Evolutionary conservation across 495 filamentous ascomycete species (phyloP).

Genomic region (Letharia lupina): DNA sequence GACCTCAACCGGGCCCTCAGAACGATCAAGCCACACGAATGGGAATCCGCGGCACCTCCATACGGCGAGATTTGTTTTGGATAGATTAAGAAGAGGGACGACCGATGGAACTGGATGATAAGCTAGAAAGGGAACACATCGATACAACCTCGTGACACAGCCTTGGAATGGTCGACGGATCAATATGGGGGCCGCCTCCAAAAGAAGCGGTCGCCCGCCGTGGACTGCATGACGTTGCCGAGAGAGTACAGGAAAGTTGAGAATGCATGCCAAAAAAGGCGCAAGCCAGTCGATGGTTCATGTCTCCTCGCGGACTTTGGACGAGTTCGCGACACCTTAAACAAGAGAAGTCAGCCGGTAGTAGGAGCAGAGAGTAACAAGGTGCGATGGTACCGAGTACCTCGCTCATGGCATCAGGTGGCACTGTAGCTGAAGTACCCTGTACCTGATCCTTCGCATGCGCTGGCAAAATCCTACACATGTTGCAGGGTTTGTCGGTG

Average conservation of each 20-base stretch:
- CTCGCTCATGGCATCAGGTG: not conserved
- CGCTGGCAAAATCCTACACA: not conserved
- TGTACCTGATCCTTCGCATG: not conserved
- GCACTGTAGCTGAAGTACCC: not conserved
- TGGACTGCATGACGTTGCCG: not conserved
- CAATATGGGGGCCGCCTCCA: not conserved
- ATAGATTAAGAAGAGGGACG: not conserved
- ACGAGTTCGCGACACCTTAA: not conserved
- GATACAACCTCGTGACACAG: constrained; percentile 1
- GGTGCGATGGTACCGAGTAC: not conserved
- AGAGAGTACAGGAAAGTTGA: not conserved
- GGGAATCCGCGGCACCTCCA: not conserved
- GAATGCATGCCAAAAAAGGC: not conserved
- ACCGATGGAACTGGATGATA: not conserved
- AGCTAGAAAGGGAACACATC: not conserved
- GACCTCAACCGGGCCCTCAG: not conserved
- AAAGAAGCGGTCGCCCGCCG: not conserved
- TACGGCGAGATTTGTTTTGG: constrained; percentile 1
- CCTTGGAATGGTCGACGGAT: not conserved
- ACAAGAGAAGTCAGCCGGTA: not conserved
- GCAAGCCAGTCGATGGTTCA: not conserved
- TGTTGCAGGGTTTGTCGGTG: not conserved
- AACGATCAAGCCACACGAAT: not conserved
- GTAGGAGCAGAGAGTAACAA: not conserved
- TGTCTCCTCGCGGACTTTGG: not conserved